Conservation (phyloP, 257 asterid species). For the Rauvolfia tetraphylla region DNA sequence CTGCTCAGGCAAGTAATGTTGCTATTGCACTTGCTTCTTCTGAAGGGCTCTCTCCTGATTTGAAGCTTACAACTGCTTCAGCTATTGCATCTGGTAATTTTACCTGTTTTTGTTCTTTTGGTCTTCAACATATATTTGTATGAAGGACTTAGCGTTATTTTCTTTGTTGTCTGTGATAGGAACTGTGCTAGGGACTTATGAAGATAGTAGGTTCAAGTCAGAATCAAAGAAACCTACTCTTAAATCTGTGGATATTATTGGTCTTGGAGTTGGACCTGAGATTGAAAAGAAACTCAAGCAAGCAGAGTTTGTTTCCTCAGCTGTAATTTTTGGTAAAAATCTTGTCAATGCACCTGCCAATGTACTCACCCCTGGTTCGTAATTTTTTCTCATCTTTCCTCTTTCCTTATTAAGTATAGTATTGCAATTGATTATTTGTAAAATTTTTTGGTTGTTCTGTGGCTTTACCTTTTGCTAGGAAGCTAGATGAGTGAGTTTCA, state of each 20-base stretch:
- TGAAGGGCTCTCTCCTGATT: slow-evolving; percentile 51
- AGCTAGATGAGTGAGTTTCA: neutral
- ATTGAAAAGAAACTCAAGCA: slow-evolving; percentile 75
- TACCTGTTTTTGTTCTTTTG: slow-evolving; percentile 2
- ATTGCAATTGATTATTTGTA: neutral
- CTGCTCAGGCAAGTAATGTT: slow-evolving; percentile 62
- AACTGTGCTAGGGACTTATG: slow-evolving; percentile 74
- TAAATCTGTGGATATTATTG: slow-evolving; percentile 78
- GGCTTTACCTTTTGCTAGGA: neutral
- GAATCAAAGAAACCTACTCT: slow-evolving; percentile 64
- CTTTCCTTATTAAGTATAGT: neutral
- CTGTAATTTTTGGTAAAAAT: slow-evolving; percentile 78
- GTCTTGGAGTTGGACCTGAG: slow-evolving; percentile 89
- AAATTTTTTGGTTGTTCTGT: neutral
- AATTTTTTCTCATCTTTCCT: neutral
- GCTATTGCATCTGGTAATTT: slow-evolving; percentile 73
- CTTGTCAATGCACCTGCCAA: slow-evolving; percentile 97
- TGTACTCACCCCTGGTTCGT: slow-evolving; percentile 96
- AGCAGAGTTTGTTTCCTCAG: slow-evolving; percentile 73
- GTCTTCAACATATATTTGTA: neutral
- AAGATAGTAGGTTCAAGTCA: slow-evolving; percentile 83
- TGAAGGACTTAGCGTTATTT: slow-evolving; percentile 7
- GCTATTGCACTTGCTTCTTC: slow-evolving; percentile 83
- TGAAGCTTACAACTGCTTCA: slow-evolving; percentile 66
- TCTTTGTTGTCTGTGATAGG: slow-evolving; percentile 37